These are phyloP conservation scores for Phytophthora rubi DNA, from an alignment of 352 stramenopile genomes.

Conservation along the genomic window DNA sequence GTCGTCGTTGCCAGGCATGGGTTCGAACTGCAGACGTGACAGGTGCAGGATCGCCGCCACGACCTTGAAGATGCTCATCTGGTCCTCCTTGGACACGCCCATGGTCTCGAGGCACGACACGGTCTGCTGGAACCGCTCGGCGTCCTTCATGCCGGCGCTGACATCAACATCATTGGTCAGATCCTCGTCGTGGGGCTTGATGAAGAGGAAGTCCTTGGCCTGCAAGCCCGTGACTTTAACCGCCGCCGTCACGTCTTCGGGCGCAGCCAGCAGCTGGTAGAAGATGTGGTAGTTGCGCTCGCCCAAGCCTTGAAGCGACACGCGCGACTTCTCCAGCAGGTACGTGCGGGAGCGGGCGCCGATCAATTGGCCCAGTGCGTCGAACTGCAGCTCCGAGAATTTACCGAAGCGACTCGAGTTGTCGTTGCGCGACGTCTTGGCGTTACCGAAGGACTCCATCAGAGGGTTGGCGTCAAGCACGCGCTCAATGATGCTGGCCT, in stretches of 20 bases:
- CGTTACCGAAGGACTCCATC: constrained; percentile 96
- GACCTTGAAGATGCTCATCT: constrained; percentile 81
- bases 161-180: constrained; percentile 43
- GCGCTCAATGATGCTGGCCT: constrained; percentile 82
- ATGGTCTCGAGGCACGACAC: constrained; percentile 82
- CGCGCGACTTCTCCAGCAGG: constrained; percentile 89
- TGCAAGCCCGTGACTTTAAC: constrained; percentile 77
- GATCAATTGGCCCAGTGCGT: constrained; percentile 83
- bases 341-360: constrained; percentile 86
- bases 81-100: constrained; percentile 68
- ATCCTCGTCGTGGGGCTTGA: constrained; percentile 52
- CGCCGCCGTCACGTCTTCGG: constrained; percentile 54
- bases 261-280: constrained; percentile 92
- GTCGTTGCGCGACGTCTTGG: constrained; percentile 96
- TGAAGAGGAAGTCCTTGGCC: constrained; percentile 85
- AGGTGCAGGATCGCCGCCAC: constrained; percentile 86
- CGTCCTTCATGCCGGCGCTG: constrained; percentile 72
- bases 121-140: constrained; percentile 74
- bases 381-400: constrained; percentile 96
- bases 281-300: constrained; percentile 99
- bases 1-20: constrained; percentile 65
- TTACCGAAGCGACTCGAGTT: constrained; percentile 97
- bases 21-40: constrained; percentile 74
- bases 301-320: constrained; percentile 90
- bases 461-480: constrained; percentile 87